Evolutionary conservation across 345 rosid species (phyloP).

Genomic region (Populus alba): DNA sequence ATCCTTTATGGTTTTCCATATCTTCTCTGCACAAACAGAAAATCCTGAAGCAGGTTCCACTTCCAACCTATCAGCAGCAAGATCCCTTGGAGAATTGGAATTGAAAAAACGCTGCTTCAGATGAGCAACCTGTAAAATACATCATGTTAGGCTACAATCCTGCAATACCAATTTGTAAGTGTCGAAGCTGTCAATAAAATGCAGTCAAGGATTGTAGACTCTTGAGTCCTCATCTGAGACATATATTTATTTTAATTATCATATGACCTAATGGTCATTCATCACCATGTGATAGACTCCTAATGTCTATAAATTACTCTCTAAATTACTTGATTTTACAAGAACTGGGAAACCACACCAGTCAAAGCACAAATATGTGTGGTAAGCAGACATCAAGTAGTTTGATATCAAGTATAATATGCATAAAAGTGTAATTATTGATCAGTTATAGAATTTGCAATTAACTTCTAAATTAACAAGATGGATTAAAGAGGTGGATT

Average conservation of each 20-base stretch:
- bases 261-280: too few species aligned
- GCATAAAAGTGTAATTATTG: too few species aligned
- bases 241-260: too few species aligned
- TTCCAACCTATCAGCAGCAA: slow-evolving; percentile 32
- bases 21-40: slow-evolving; percentile 29
- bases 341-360: too few species aligned
- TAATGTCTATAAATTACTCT: too few species aligned
- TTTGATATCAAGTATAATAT: too few species aligned
- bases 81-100: slow-evolving; percentile 35
- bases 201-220: background rate
- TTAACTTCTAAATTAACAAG: too few species aligned
- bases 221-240: background rate
- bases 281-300: too few species aligned
- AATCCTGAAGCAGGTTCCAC: slow-evolving; percentile 36
- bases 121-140: slow-evolving; percentile 30
- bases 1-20: slow-evolving; percentile 35
- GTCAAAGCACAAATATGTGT: too few species aligned
- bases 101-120: slow-evolving; percentile 34
- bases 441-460: too few species aligned
- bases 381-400: too few species aligned
- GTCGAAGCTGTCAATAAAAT: background rate
- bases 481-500: background rate
- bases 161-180: background rate
- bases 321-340: too few species aligned
- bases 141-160: background rate